Percentiles rank a stretch among this genome's conserved stretches.
Conservation (phyloP, 257 asterid genomes). For the Solanum virginianum region DNA sequence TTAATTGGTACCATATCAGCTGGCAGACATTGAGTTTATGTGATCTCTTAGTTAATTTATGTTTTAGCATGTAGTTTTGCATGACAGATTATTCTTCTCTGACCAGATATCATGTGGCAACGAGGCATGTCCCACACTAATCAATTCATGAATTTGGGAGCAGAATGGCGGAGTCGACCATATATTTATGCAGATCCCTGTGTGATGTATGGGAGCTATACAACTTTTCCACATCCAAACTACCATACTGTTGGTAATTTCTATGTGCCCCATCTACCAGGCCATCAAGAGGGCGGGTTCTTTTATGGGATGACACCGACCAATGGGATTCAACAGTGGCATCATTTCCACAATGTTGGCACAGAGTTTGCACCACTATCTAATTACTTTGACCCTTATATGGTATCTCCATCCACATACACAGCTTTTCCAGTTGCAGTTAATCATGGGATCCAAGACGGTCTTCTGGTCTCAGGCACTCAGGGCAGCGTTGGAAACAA, state of each 20-base stretch:
- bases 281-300: conserved; percentile 39
- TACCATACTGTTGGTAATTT: conserved; percentile 23
- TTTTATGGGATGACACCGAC: conserved; percentile 39
- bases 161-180: conserved; percentile 46
- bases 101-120: conserved; percentile 61
- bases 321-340: conserved; percentile 33
- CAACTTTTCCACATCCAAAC: conserved; percentile 42
- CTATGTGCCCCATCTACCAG: conserved; percentile 36
- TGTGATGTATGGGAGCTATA: conserved; percentile 34
- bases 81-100: neutral
- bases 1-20: neutral
- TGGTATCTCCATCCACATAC: conserved; percentile 42
- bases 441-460: conserved; percentile 38
- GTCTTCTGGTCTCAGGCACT: conserved; percentile 20
- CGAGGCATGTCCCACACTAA: conserved; percentile 35
- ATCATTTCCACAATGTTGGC: conserved; percentile 25
- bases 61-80: neutral
- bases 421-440: conserved; percentile 42
- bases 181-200: conserved; percentile 47
- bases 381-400: conserved; percentile 40
- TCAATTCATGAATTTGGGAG: conserved; percentile 40
- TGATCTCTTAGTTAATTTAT: neutral
- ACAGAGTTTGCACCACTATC: conserved; percentile 33
- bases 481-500: conserved; percentile 15
- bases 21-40: neutral